These are phyloP conservation scores for Colletotrichum spaethianum DNA, from an alignment of 2,329 filamentous ascomycete species.

Conservation along the genomic window DNA sequence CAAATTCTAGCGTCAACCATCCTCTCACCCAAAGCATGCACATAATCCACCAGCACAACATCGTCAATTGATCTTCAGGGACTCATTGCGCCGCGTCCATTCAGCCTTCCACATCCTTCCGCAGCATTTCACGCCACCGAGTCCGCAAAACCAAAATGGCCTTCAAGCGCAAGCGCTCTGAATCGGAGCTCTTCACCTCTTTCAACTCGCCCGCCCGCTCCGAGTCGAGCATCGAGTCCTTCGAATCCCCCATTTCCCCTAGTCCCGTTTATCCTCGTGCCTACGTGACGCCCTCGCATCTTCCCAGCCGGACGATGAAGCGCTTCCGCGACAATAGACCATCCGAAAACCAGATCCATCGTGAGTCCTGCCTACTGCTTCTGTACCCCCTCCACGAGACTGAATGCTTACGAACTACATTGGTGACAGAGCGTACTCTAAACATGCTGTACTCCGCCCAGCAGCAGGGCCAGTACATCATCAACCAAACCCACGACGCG, in stretches of 20 bases:
- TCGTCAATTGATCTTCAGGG: neutral
- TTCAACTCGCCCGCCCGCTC: slow-evolving; percentile 56
- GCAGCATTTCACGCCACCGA: neutral
- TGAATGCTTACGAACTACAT: slow-evolving; percentile 1
- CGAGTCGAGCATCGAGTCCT: slow-evolving; percentile 52
- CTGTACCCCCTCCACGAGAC: neutral
- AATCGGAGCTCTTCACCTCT: slow-evolving; percentile 65
- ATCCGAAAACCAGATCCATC: slow-evolving; percentile 67
- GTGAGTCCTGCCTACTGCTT: slow-evolving; percentile 56
- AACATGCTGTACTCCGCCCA: slow-evolving; percentile 72
- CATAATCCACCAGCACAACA: neutral
- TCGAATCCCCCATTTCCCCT: slow-evolving; percentile 48
- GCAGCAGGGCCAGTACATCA: slow-evolving; percentile 47
- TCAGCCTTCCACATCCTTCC: neutral
- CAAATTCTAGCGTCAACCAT: too few species aligned
- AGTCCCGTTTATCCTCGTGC: slow-evolving; percentile 48
- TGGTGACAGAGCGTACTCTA: slow-evolving; percentile 66
- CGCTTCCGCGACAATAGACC: slow-evolving; percentile 72
- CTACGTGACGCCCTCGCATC: slow-evolving; percentile 56
- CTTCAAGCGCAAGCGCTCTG: slow-evolving; percentile 76
- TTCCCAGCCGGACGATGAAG: slow-evolving; percentile 73
- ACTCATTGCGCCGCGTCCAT: too few species aligned
- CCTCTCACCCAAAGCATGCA: neutral
- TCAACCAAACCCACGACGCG: slow-evolving; percentile 39
- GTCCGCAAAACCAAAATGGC: slow-evolving; percentile 55